Percentiles rank a stretch among this genome's conserved stretches.
phyloP scores from a whole-genome alignment of 208 protist species.

The Crithidia fasciculata region DNA sequence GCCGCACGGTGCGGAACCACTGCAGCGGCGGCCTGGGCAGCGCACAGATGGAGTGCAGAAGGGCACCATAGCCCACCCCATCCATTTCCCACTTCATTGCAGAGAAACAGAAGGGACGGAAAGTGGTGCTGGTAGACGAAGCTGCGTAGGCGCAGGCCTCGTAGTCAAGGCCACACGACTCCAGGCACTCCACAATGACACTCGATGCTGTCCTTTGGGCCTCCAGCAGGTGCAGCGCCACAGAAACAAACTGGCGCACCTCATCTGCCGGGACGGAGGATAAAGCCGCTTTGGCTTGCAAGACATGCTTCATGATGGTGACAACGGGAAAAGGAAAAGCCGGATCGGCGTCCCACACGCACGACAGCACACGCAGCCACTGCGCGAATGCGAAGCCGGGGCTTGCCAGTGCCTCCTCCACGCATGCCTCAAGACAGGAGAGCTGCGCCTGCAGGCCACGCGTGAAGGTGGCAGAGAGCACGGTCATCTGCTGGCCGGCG shows the following conservation, averaged over 20 bases:
- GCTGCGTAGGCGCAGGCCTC: conserved; percentile 33
- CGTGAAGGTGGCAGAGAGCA: conserved; percentile 1
- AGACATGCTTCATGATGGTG: conserved; percentile 7
- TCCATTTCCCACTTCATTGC: background rate
- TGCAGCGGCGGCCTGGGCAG: conserved; percentile 17
- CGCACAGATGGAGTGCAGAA: conserved; percentile 24
- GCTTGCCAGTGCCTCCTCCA: conserved; percentile 3
- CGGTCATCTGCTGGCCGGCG: conserved; percentile 25
- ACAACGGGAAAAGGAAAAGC: conserved; percentile 1
- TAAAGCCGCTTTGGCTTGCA: conserved; percentile 2
- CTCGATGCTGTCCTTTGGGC: background rate
- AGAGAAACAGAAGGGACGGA: background rate
- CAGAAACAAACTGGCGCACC: conserved; percentile 9
- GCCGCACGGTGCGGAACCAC: conserved; percentile 6
- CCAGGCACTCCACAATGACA: conserved; percentile 10
- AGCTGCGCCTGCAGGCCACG: background rate
- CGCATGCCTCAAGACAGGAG: background rate
- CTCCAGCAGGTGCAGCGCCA: conserved; percentile 16
- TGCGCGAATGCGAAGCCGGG: conserved; percentile 7
- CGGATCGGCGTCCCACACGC: background rate
- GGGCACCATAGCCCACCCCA: conserved; percentile 16
- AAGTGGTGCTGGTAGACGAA: conserved; percentile 6
- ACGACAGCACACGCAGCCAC: conserved; percentile 12
- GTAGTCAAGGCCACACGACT: conserved; percentile 20
- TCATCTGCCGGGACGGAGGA: conserved; percentile 7